A percentile compares a stretch with the other conserved stretches of the same genome.
Conservation (phyloP, 1,139 yeast genomes). For the Suhomyces yuchorum region DNA sequence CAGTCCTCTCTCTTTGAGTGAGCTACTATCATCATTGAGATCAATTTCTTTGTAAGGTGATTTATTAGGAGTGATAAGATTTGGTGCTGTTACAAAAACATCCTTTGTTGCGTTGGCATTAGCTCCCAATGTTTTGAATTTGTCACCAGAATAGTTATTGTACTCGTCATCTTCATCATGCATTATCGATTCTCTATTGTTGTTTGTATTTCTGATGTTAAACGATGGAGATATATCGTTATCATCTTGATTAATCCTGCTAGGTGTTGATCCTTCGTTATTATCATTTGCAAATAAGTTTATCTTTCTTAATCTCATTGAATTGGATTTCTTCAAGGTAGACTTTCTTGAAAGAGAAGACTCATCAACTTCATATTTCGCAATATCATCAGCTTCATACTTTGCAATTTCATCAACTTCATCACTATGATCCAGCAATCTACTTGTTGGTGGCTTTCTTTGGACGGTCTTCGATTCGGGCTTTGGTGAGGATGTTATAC, state of each 20-base stretch:
- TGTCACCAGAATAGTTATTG: slow-evolving; percentile 18
- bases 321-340: slow-evolving; percentile 43
- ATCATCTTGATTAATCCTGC: slow-evolving; percentile 2
- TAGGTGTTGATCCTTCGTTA: slow-evolving; percentile 6
- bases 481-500: slow-evolving; percentile 2
- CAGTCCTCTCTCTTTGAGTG: slow-evolving; percentile 23
- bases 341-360: slow-evolving; percentile 28
- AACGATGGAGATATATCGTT: slow-evolving; percentile 22
- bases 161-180: slow-evolving; percentile 23
- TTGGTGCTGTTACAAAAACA: slow-evolving; percentile 45
- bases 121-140: slow-evolving; percentile 26
- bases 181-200: slow-evolving; percentile 23
- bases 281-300: slow-evolving; percentile 31
- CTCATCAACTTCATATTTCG: slow-evolving; percentile 27
- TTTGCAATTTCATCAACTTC: slow-evolving; percentile 10
- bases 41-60: slow-evolving; percentile 3
- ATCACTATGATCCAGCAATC: slow-evolving; percentile 15
- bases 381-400: slow-evolving; percentile 28
- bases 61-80: slow-evolving; percentile 22
- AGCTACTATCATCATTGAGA: slow-evolving; percentile 10
- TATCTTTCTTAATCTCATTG: slow-evolving; percentile 47
- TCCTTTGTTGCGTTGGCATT: slow-evolving; percentile 30
- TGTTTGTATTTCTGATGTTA: slow-evolving; percentile 16
- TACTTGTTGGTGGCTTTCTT: neutral
- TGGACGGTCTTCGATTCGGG: neutral